These are phyloP conservation scores for Boletus rubescentipes DNA, from an alignment of 768 basidiomycete species.

Conservation along the genomic window DNA sequence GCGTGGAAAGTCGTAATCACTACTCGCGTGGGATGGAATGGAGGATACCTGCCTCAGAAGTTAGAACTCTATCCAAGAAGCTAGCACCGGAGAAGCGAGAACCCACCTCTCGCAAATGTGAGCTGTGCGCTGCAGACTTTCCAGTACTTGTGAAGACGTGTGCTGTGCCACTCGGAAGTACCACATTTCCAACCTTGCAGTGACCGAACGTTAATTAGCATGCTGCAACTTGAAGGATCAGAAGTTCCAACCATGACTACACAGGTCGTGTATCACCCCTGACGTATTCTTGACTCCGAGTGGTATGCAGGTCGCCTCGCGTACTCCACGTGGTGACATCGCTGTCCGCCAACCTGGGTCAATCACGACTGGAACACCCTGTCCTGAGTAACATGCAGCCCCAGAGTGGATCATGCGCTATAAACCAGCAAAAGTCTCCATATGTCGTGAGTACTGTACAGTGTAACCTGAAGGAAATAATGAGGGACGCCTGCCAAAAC, in stretches of 20 bases:
- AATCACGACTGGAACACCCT: not conserved
- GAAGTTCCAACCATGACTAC: conserved; percentile 2
- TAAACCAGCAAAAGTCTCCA: conserved; percentile 8
- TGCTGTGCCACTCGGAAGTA: not conserved
- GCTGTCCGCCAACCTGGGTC: not conserved
- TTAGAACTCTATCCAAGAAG: conserved; percentile 4
- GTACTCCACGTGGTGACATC: conserved; percentile 15
- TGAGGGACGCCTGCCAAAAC: conserved; percentile 7
- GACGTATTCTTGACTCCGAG: conserved; percentile 15
- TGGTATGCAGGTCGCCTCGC: conserved; percentile 11
- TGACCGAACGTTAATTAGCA: not conserved
- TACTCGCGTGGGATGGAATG: conserved; percentile 23
- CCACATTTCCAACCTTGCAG: conserved; percentile 9
- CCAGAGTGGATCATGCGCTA: not conserved
- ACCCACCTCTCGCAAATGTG: not conserved
- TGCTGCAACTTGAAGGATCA: not conserved
- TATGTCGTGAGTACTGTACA: conserved; percentile 31
- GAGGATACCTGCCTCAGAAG: not conserved
- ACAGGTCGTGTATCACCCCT: conserved; percentile 5
- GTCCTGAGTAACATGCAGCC: not conserved
- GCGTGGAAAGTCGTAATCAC: conserved; percentile 17
- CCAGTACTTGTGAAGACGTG: conserved; percentile 2
- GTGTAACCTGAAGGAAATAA: conserved; percentile 12
- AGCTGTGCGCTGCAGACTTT: conserved; percentile 12
- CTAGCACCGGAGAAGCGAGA: not conserved